phyloP scores from a whole-genome alignment of 2,329 filamentous ascomycete genomes.

The Nigrospora sphaerica region DNA sequence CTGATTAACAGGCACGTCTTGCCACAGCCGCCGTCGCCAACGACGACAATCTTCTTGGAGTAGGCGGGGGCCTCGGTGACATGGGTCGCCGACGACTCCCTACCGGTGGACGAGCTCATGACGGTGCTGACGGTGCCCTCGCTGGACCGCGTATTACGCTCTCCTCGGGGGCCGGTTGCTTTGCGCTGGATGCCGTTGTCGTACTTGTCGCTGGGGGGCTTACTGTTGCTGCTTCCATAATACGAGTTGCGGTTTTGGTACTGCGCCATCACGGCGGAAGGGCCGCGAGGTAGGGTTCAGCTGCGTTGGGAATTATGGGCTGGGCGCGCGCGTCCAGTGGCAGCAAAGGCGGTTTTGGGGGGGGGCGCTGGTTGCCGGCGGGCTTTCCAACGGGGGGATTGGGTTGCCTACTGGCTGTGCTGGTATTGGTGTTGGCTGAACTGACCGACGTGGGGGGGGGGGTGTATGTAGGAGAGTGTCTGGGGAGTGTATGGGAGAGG shows the following conservation, averaged over 20 bases:
- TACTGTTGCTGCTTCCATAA: constrained; percentile 27
- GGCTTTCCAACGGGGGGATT: too few relatives aligned
- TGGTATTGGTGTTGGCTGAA: too few relatives aligned
- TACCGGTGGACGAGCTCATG: constrained; percentile 66
- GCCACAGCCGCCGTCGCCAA: constrained; percentile 94
- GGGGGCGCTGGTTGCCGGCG: too few relatives aligned
- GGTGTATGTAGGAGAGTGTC: too few relatives aligned
- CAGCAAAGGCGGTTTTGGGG: too few relatives aligned
- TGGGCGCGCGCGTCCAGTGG: too few relatives aligned
- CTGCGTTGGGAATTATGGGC: not conserved
- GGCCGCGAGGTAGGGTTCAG: not conserved
- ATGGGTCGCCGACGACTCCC: constrained; percentile 73
- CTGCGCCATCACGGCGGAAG: constrained; percentile 36
- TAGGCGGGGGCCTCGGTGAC: constrained; percentile 87
- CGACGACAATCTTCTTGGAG: constrained; percentile 99
- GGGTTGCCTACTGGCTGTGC: too few relatives aligned
- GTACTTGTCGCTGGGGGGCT: constrained; percentile 27
- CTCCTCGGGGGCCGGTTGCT: constrained; percentile 34
- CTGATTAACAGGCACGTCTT: constrained; percentile 98
- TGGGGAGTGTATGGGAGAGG: too few relatives aligned
- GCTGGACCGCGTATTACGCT: constrained; percentile 61
- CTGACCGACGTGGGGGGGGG: too few relatives aligned
- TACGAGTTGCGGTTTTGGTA: constrained; percentile 47
- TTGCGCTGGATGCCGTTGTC: constrained; percentile 29
- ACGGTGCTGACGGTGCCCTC: constrained; percentile 86